Conservation (phyloP, 75 land plant genomes). For the Isoetes taiwanensis region DNA sequence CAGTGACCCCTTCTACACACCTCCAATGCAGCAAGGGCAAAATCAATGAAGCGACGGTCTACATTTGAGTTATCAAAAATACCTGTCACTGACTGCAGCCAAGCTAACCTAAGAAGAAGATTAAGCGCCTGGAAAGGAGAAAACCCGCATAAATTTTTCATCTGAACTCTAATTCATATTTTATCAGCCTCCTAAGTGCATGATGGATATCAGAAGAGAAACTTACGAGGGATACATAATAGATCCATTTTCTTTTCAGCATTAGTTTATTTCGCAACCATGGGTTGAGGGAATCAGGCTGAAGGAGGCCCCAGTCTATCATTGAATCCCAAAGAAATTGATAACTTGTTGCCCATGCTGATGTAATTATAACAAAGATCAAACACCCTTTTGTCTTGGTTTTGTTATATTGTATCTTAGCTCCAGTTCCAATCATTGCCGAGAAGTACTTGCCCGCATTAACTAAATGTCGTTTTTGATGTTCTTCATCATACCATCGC, state of each 20-base stretch:
- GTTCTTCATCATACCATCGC: conserved; percentile 2
- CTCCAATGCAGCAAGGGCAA: neutral
- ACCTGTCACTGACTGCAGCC: neutral
- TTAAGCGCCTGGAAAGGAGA: neutral
- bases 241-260: neutral
- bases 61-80: neutral
- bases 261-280: neutral
- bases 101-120: neutral
- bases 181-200: too few species aligned
- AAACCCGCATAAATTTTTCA: too few species aligned
- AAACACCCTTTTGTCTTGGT: neutral
- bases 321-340: neutral
- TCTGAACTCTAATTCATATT: too few species aligned
- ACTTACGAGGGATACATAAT: neutral
- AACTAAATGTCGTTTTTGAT: neutral
- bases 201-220: too few species aligned
- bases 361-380: neutral
- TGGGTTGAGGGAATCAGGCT: neutral
- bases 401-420: neutral
- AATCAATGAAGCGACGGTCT: neutral
- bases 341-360: neutral
- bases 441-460: neutral
- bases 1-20: conserved; percentile 5
- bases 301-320: conserved; percentile 1
- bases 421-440: neutral